Base-by-base conservation (phyloP, 2,329 filamentous ascomycete species). In the Pseudocercospora fijiensis region DNA sequence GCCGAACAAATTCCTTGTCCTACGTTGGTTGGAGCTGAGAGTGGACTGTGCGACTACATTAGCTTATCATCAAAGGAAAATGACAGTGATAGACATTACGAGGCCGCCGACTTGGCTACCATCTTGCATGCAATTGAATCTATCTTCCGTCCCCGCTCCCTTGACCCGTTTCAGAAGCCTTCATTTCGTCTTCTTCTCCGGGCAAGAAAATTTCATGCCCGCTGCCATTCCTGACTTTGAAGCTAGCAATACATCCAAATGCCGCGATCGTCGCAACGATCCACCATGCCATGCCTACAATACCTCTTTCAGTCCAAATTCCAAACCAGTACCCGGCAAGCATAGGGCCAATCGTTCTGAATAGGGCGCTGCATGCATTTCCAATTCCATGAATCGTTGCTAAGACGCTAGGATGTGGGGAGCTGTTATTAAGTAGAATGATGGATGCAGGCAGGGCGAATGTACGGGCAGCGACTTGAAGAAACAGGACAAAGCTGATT, bases 391-490 rank as follows among this genome's bases (percentile, higher is more conserved):
- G 85, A 1, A 88, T 80, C 0, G 84, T 87, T 0, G 83, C 85
- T 7, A 87, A 73, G 0, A 87, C 81, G 26, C 76, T 79, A 0
- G 83, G 80, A 67, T 86, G 82, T 0, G 85, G 83, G 1, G 83
- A 82, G 62, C 79, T 82, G 67, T 87, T 87, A 67, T 87, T 87
- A 10, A 87, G 77, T 0, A 87, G 72, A 45, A 87, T 85, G 18
- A 86, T 84, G 1, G 70, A 70, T 0, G 84, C 84, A 0, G 85
- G 85, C 0, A 87, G 74, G 0, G 83, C 80, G 70, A 93, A 91
- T 0, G 90, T 94, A 27, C 90, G 83, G 0, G 88, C 90, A 3
- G 88, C 80, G 16, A 92, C 90, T 73, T 93, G 90, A 8, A 92
- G 74, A 16, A 86, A 80, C 1, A 91, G 80, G 1, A 91, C 86